Percentiles rank a stretch among this genome's conserved stretches.
These are phyloP conservation scores for Apiotrichum siamense DNA, from an alignment of 1,284 basidiomycete genomes.

Conservation along the genomic window DNA sequence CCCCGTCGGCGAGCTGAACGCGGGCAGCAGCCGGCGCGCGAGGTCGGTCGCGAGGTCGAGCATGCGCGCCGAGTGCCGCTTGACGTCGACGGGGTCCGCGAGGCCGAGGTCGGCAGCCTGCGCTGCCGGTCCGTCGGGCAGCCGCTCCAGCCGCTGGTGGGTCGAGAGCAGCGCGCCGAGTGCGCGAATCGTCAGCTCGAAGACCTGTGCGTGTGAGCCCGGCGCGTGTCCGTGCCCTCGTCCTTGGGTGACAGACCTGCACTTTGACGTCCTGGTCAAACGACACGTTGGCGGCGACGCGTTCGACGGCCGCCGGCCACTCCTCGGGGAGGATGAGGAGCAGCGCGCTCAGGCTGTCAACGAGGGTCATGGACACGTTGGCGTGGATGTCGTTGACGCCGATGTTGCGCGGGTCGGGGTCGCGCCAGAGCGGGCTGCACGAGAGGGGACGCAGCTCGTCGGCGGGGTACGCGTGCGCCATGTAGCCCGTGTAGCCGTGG, in stretches of 20 bases:
- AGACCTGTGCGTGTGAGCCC: too few species aligned
- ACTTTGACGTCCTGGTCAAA: constrained; percentile 50
- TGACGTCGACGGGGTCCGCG: constrained; percentile 49
- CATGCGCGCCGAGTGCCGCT: constrained; percentile 65
- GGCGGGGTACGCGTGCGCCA: constrained; percentile 45
- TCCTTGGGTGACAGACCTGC: constrained; percentile 54
- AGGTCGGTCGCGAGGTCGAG: constrained; percentile 75
- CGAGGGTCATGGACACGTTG: constrained; percentile 42
- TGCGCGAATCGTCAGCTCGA: constrained; percentile 71
- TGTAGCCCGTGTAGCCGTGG: constrained; percentile 45
- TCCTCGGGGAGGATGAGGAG: constrained; percentile 35
- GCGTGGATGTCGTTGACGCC: constrained; percentile 70
- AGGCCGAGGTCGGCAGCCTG: constrained; percentile 25
- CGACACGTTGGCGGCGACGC: constrained; percentile 23
- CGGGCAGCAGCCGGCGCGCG: constrained; percentile 73
- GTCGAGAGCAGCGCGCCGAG: constrained; percentile 82
- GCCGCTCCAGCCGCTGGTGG: constrained; percentile 59
- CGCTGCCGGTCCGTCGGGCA: constrained; percentile 42
- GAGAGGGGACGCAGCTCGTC: constrained; percentile 76
- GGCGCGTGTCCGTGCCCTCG: too few species aligned
- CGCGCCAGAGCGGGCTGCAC: constrained; percentile 53
- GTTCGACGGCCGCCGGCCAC: constrained; percentile 33
- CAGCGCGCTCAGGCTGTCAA: constrained; percentile 40
- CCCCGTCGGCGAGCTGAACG: constrained; percentile 80
- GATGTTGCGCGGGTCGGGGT: constrained; percentile 26